A percentile compares a stretch with the other conserved stretches of the same genome.
phyloP scores from a whole-genome alignment of 805 yeast genomes.

The Candida cerambycidarum region DNA sequence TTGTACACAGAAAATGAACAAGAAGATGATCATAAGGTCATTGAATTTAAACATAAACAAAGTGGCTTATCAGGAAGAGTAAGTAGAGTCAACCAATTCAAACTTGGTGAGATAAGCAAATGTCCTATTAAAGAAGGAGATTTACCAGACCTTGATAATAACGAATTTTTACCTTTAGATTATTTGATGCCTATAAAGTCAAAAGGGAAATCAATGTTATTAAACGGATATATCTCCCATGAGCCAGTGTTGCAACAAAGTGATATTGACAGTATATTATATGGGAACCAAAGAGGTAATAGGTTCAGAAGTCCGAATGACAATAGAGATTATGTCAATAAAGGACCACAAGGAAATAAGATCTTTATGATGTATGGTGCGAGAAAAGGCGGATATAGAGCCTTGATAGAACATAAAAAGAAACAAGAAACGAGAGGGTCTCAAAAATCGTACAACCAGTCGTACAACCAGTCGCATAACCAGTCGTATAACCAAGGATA shows the following conservation, averaged over 20 bases:
- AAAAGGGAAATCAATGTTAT: conserved; percentile 75
- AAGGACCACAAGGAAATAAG: conserved; percentile 41
- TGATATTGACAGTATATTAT: conserved; percentile 62
- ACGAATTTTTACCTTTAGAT: conserved; percentile 41
- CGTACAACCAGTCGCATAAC: not conserved
- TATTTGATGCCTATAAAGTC: conserved; percentile 63
- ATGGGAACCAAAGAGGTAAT: conserved; percentile 38
- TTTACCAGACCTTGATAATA: conserved; percentile 45
- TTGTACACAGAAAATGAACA: conserved; percentile 39
- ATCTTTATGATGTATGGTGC: conserved; percentile 28
- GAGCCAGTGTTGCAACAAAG: conserved; percentile 59
- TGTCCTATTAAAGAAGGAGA: conserved; percentile 51
- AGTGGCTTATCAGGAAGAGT: conserved; percentile 64
- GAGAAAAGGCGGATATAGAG: conserved; percentile 42
- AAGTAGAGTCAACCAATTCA: conserved; percentile 32
- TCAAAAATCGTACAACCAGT: not conserved
- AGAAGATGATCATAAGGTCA: conserved; percentile 14
- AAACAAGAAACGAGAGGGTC: not conserved
- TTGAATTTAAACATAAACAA: conserved; percentile 47
- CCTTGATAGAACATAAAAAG: conserved; percentile 20
- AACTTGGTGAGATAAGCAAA: conserved; percentile 30
- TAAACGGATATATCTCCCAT: conserved; percentile 75
- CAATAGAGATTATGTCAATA: conserved; percentile 37
- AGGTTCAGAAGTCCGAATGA: conserved; percentile 31
- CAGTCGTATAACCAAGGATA: conserved; percentile 1